Base-by-base conservation (phyloP, 176 grass and related monocot genomes). In the Areca catechu region DNA sequence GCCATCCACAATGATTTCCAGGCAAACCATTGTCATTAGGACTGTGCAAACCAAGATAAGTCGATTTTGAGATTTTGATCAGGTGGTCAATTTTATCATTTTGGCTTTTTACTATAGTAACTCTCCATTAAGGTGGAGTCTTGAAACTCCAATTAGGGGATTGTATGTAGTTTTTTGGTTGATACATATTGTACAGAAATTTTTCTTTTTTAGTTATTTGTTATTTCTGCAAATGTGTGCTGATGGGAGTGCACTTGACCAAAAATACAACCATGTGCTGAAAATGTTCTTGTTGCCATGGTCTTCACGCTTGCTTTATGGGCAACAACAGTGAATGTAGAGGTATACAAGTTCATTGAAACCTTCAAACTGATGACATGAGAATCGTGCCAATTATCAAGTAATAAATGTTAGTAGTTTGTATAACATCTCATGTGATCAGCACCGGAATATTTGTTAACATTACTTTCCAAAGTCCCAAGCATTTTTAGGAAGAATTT, bases 81-180 rank as follows among this genome's bases (percentile, higher is more conserved):
- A 60, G 57, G 19, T 22, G 19, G 15, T 60, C 18, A 17, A 60
- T 60, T 19, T 15, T 23, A 60, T 17, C 25, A 25, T 60, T 60
- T 60, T 60, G 57, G 57, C 57, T 60, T 60, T 37, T 24, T 60
- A 25, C 57, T 18, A 9, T 34, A 37, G 57, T n/a, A n/a, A 29
- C 25, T 30, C 57, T 60, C 25, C 57, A 30, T 28, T 60, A 29
- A 20, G 21, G 3, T 55, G 18, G 19, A 16, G 22, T 29, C 24
- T 60, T 43, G 10, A 2, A 29, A 37, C 25, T n/a, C 57, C 22
- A 37, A 29, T 30, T 5, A 60, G 57, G 24, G 16, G 25, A 60
- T 34, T 15, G 57, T 60, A 17, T 60, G 57, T 60, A 60, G 24
- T 25, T 19, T 29, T 7, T 60, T 60, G 18, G 18, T 21, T 29